These are phyloP conservation scores for Populus nigra DNA, from an alignment of 345 rosid species.

Conservation along the genomic window DNA sequence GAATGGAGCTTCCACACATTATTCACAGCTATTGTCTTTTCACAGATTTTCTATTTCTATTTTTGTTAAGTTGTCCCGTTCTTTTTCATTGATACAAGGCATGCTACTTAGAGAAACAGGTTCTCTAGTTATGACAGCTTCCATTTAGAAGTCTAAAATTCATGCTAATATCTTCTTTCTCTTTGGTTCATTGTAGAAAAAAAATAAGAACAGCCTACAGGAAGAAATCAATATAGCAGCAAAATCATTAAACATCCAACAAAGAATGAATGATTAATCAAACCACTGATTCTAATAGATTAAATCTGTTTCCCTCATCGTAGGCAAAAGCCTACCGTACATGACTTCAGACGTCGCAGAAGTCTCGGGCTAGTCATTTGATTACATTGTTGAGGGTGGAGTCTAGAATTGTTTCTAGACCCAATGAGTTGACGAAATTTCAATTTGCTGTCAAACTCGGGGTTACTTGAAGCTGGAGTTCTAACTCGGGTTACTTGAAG, in stretches of 20 bases:
- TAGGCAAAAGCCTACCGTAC: slow-evolving; percentile 44
- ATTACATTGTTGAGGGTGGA: slow-evolving; percentile 75
- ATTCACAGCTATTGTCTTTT: slow-evolving; percentile 14
- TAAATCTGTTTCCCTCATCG: not conserved
- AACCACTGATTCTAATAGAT: not conserved
- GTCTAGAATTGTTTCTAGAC: slow-evolving; percentile 56
- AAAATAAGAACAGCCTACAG: not conserved
- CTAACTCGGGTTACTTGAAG: slow-evolving; percentile 54
- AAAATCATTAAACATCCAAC: no score
- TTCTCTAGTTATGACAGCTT: not conserved
- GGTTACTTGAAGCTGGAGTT: slow-evolving; percentile 60
- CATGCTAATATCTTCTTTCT: not conserved
- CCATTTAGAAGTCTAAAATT: not conserved
- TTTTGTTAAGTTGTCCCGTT: slow-evolving; percentile 11
- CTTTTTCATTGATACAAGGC: slow-evolving; percentile 34
- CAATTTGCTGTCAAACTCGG: slow-evolving; percentile 19
- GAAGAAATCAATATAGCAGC: no score
- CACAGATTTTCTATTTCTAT: slow-evolving; percentile 13
- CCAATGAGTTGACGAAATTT: slow-evolving; percentile 3
- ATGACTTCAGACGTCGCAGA: slow-evolving; percentile 53
- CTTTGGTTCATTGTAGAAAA: slow-evolving; percentile 29
- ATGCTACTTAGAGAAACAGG: slow-evolving; percentile 1
- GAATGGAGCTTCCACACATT: slow-evolving; percentile 3
- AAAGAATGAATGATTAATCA: no score
- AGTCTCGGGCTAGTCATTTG: slow-evolving; percentile 60